Evolutionary conservation across 495 filamentous ascomycete species (phyloP).

Genomic region (Trichocladium antarcticum): DNA sequence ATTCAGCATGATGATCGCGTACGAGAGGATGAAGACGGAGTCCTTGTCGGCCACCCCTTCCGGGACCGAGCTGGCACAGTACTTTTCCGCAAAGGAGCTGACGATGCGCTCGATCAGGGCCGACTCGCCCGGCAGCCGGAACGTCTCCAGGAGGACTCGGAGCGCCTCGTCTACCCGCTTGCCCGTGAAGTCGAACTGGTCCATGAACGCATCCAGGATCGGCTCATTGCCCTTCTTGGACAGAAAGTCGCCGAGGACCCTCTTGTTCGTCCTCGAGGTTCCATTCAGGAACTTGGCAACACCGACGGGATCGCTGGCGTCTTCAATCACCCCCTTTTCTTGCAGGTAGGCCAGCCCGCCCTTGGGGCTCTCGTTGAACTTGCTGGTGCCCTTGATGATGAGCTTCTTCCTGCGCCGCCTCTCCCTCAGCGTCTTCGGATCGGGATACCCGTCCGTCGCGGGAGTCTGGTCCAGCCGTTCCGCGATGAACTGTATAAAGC

Average conservation of each 20-base stretch:
- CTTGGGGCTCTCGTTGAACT: conserved; percentile 93
- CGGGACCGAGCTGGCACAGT: conserved; percentile 59
- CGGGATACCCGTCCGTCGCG: conserved; percentile 53
- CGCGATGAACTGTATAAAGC: conserved; percentile 82
- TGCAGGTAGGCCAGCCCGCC: conserved; percentile 77
- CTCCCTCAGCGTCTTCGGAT: conserved; percentile 49
- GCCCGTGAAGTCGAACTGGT: conserved; percentile 72
- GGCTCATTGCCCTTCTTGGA: conserved; percentile 78
- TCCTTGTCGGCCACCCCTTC: conserved; percentile 78
- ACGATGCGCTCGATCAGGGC: conserved; percentile 89
- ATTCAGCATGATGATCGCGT: conserved; percentile 92
- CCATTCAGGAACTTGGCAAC: conserved; percentile 77
- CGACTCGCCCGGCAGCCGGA: conserved; percentile 89
- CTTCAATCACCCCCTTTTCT: conserved; percentile 70
- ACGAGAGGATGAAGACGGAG: conserved; percentile 80
- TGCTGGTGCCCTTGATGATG: conserved; percentile 75
- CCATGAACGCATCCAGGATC: conserved; percentile 72
- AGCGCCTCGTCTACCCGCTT: conserved; percentile 85
- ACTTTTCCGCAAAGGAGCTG: conserved; percentile 74
- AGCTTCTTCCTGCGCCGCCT: conserved; percentile 71
- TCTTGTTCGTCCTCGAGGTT: conserved; percentile 81
- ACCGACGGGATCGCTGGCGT: conserved; percentile 56
- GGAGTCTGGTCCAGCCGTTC: conserved; percentile 70
- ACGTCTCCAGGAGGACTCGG: conserved; percentile 75
- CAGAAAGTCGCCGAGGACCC: conserved; percentile 78